Evolutionary conservation across 495 filamentous ascomycete genomes (phyloP), one percentile per base, ranked within the genome.

Genomic region (Rusavskia elegans): DNA sequence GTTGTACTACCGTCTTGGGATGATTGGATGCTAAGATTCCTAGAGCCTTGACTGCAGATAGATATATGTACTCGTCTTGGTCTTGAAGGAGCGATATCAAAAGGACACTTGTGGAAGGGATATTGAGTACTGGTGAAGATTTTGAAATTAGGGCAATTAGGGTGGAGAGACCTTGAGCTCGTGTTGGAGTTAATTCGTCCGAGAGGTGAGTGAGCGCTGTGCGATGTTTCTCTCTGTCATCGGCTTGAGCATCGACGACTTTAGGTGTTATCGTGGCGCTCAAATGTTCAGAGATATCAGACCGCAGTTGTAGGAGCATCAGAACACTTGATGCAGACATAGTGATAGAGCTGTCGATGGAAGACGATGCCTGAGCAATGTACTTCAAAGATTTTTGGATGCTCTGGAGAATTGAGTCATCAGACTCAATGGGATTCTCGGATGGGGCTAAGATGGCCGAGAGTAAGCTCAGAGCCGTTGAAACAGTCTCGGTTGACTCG

Each of bases 151-250:
- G 66, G 30, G 69, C 68, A 0, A 79, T 77, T 16, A 93, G 66
- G 1, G 87, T 73, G 20, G 81, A 80, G 36, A 94, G 77, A 10
- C 85, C 87, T 61, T 92, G 84, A 5, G 79, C 81, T 29, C 85
- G 79, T 10, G 89, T 81, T 0, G 87, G 87, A 7, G 86, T 77
- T 0, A 86, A 79, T 0, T 81, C 76, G 51, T 87, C 85, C 19
- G 80, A 81, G 51, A 92, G 79, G 59, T 89, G 85, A 1, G 73
- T 76, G 29, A 92, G 68, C 6, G 84, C 85, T 17, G 84, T 72
- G 49, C 69, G 74, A 57, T 92, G 85, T 0, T 73, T 82, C 51
- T 86, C 81, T 29, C 79, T 75, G 59, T 88, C 82, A 52, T 81
- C 73, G 13, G 75, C 57, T 50, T 82, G 73, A 10, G 66, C 45